Evolutionary conservation across 192 early-diverging fungal species (phyloP).

Genomic region (Spizellomyces punctatus): DNA sequence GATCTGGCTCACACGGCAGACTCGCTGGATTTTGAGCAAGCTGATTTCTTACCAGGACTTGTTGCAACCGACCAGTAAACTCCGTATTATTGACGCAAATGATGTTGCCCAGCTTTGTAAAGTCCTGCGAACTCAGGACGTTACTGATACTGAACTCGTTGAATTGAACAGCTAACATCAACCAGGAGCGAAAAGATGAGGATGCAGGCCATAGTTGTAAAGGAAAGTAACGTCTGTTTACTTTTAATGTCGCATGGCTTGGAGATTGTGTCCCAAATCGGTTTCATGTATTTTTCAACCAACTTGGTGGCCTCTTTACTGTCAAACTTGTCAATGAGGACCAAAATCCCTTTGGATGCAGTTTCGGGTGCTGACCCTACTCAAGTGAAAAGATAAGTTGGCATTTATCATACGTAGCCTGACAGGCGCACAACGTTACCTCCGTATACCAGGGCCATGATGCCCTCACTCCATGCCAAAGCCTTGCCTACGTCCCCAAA

Average conservation of each 20-base stretch:
- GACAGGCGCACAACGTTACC: conserved; percentile 28
- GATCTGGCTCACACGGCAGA: conserved; percentile 46
- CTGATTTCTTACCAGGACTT: conserved; percentile 52
- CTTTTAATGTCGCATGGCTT: conserved; percentile 48
- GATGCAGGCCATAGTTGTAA: not conserved
- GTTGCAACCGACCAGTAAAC: conserved; percentile 43
- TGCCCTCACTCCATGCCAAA: conserved; percentile 33
- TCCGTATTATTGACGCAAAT: conserved; percentile 45
- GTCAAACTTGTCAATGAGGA: conserved; percentile 54
- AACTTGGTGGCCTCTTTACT: conserved; percentile 45
- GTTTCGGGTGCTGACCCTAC: not conserved
- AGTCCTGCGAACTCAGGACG: conserved; percentile 40
- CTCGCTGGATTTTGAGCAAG: conserved; percentile 37
- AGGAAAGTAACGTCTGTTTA: not conserved
- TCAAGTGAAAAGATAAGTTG: not conserved
- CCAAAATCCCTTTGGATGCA: conserved; percentile 33
- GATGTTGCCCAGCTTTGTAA: conserved; percentile 46
- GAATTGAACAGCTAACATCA: conserved; percentile 46
- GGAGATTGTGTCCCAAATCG: conserved; percentile 40
- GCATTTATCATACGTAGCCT: not conserved
- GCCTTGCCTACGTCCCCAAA: conserved; percentile 32
- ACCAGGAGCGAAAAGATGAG: conserved; percentile 10
- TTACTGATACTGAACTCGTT: conserved; percentile 57
- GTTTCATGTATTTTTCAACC: conserved; percentile 56
- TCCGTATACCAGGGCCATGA: conserved; percentile 45